These are phyloP conservation scores for Globisporangium viniferum DNA, from an alignment of 352 stramenopile genomes.

Conservation along the genomic window DNA sequence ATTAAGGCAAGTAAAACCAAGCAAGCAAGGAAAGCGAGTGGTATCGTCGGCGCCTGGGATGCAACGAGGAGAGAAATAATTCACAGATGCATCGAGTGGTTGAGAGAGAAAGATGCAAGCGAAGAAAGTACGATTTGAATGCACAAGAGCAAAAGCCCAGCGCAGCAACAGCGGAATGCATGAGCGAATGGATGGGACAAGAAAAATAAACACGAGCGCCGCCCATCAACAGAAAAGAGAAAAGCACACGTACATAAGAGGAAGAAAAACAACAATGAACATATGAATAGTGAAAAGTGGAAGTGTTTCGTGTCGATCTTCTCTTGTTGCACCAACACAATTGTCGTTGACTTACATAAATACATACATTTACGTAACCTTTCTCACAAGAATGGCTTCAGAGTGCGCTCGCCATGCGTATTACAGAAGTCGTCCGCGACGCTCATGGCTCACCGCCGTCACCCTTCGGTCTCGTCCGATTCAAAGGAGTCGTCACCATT, in stretches of 20 bases:
- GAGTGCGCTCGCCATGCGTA: neutral
- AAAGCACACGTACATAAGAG: conserved; percentile 1
- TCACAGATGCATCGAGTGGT: neutral
- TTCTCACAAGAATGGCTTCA: neutral
- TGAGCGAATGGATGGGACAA: neutral
- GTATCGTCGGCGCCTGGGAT: neutral
- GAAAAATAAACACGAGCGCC: conserved; percentile 5
- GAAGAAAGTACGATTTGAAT: conserved; percentile 9
- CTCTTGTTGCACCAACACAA: neutral
- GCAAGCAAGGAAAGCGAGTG: neutral
- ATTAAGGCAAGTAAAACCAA: conserved; percentile 8
- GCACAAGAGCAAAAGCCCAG: conserved; percentile 5
- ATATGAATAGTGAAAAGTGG: conserved; percentile 13
- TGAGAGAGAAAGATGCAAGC: neutral
- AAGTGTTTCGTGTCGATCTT: neutral
- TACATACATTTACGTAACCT: neutral
- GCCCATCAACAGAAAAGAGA: neutral
- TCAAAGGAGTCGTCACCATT: neutral
- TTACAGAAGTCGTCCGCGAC: neutral
- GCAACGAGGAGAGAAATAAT: neutral
- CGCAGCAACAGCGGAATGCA: neutral
- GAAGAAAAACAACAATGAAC: conserved; percentile 2
- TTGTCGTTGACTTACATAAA: neutral
- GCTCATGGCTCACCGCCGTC: neutral
- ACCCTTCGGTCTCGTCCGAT: neutral